Conservation (phyloP, 441 rosid species). For the Populus hybrid region DNA sequence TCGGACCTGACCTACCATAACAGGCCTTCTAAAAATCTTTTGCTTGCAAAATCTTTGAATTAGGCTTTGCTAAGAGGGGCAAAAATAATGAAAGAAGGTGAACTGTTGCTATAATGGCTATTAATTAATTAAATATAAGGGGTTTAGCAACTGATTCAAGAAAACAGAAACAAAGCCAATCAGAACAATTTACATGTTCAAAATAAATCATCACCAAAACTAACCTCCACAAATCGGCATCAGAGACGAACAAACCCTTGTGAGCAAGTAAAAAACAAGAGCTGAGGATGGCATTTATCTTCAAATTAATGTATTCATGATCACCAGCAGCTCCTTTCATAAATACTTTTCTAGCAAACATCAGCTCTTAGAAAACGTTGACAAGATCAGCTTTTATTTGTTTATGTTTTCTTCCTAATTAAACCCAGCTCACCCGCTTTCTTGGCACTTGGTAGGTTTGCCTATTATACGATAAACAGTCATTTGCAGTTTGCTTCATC, state of each 20-base stretch:
- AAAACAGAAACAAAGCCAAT: neutral
- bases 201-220: neutral
- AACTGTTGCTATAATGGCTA: neutral
- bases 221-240: neutral
- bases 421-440: slow-evolving; percentile 14
- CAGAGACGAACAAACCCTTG: neutral
- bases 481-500: neutral
- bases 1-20: neutral
- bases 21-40: neutral
- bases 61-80: neutral
- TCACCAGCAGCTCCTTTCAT: slow-evolving; percentile 16
- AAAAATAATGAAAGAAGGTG: neutral
- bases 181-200: neutral
- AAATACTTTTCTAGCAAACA: slow-evolving; percentile 6
- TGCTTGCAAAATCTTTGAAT: neutral
- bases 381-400: neutral
- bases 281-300: slow-evolving; percentile 12
- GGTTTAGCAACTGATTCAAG: neutral
- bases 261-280: neutral
- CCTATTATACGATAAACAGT: neutral
- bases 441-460: neutral
- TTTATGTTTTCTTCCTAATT: slow-evolving; percentile 11
- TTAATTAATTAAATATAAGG: neutral
- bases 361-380: neutral
- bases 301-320: slow-evolving; percentile 1